Conservation (phyloP, 305 asterid species). For the Fraxinus xanthoxyloides region DNA sequence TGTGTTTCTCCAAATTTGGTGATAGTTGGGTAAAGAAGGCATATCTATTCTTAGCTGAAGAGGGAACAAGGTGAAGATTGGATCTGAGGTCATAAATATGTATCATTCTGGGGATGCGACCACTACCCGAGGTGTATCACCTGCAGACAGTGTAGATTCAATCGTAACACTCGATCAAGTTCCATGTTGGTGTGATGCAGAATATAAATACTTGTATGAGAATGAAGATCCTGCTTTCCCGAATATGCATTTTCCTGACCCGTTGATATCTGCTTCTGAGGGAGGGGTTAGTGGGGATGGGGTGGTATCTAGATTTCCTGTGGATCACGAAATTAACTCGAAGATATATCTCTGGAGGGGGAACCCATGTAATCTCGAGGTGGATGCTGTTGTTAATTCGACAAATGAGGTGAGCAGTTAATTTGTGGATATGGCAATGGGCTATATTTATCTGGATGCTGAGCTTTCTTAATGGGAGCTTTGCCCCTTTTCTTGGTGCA, state of each 20-base stretch:
- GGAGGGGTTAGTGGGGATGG: conserved; percentile 66
- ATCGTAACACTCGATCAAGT: conserved; percentile 79
- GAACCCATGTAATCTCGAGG: conserved; percentile 88
- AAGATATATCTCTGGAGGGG: conserved; percentile 94
- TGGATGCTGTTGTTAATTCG: conserved; percentile 93
- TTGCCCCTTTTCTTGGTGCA: not conserved
- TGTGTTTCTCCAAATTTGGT: conserved; percentile 25
- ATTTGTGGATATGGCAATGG: not conserved
- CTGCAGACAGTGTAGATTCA: conserved; percentile 63
- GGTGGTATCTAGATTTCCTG: conserved; percentile 65
- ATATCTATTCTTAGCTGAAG: conserved; percentile 25
- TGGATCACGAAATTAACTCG: conserved; percentile 68
- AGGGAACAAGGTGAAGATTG: conserved; percentile 25
- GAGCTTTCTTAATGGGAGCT: not conserved
- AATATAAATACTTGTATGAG: conserved; percentile 59
- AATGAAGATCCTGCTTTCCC: conserved; percentile 57
- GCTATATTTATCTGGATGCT: conserved; percentile 4
- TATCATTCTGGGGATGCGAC: conserved; percentile 55
- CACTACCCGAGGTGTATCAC: conserved; percentile 62
- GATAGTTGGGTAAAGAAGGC: conserved; percentile 20
- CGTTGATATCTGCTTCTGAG: conserved; percentile 62
- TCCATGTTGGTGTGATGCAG: conserved; percentile 81
- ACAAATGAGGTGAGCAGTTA: conserved; percentile 70
- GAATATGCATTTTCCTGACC: conserved; percentile 65
- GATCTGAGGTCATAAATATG: conserved; percentile 43